These are phyloP conservation scores for Geotrichum klebahnii DNA, from an alignment of 1,139 yeast species.

Conservation along the genomic window DNA sequence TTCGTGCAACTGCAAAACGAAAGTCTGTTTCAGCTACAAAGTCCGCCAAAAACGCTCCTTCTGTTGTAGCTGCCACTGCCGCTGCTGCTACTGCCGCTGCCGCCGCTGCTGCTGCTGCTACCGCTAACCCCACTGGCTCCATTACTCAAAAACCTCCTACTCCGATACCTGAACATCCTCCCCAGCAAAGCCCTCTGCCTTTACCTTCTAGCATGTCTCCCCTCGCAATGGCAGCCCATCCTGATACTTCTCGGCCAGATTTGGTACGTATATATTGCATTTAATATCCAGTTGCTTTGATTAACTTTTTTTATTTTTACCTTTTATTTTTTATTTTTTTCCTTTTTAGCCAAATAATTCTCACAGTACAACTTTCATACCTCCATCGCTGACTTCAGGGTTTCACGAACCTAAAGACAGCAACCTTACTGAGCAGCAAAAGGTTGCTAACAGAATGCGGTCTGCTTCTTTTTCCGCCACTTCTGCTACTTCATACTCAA, in stretches of 20 bases:
- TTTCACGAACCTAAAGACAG: neutral
- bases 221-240: neutral
- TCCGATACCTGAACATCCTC: slow-evolving; percentile 1
- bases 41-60: slow-evolving; percentile 18
- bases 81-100: no score
- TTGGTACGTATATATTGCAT: no score
- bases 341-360: neutral
- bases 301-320: no score
- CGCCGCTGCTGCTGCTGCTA: neutral
- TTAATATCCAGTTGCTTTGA: no score
- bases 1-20: slow-evolving; percentile 23
- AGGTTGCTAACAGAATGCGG: slow-evolving; percentile 36
- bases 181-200: slow-evolving; percentile 10
- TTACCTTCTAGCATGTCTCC: slow-evolving; percentile 4
- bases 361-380: neutral
- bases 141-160: neutral
- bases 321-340: no score
- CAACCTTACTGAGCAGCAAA: neutral
- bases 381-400: neutral
- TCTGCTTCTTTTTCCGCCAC: slow-evolving; percentile 84
- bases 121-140: neutral
- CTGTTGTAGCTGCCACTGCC: no score
- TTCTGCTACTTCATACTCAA: slow-evolving; percentile 64
- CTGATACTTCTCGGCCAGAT: neutral
- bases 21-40: slow-evolving; percentile 15